Evolutionary conservation across 768 basidiomycete species (phyloP), one percentile per base, ranked within the genome.

Genomic region (Auriscalpium orientale): DNA sequence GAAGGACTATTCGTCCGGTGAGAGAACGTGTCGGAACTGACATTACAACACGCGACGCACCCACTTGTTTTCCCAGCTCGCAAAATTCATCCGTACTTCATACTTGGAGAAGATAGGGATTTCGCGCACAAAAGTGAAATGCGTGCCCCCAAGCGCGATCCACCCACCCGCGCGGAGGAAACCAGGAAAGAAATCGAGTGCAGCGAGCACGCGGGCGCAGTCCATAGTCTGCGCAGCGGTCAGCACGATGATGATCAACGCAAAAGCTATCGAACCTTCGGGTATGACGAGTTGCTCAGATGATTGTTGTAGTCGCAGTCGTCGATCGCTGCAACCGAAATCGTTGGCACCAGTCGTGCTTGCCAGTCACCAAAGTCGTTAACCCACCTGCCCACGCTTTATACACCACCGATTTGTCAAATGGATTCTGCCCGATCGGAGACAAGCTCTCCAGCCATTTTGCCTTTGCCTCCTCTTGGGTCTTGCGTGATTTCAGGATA

Each of bases 21-120:
- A 45, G 13, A 51, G 22, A 0, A 8, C 37, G 15, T 48, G 44
- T 47, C 20, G 34, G 7, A 8, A 10, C 9, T 18, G 4, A 48
- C 44, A 15, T 28, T 46, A 10, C 2, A 36, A 8, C 1, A 8
- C 22, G 7, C 33, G 20, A 69, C 81, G 47, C 62, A 86, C 87
- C 88, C 88, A 90, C 79, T 91, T 91, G 36, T 83, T 70, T 52
- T 89, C 87, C 89, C 89, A 91, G 6, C 77, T 71, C 11, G 72
- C 83, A 2, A 88, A 68, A 21, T 66, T 73, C 11, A 79, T 64
- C 43, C 82, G 73, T 10, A 89, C 74, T 68, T 90, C 85, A 59
- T 85, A 90, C 1, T 69, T 67, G 9, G 76, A 64, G 8, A 87
- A 68, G 52, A 84, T 80, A 1, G 85, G 78, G 21, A 91, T 87